Conservation (phyloP, 495 filamentous ascomycete genomes). For the Penicillium malachiteum region DNA sequence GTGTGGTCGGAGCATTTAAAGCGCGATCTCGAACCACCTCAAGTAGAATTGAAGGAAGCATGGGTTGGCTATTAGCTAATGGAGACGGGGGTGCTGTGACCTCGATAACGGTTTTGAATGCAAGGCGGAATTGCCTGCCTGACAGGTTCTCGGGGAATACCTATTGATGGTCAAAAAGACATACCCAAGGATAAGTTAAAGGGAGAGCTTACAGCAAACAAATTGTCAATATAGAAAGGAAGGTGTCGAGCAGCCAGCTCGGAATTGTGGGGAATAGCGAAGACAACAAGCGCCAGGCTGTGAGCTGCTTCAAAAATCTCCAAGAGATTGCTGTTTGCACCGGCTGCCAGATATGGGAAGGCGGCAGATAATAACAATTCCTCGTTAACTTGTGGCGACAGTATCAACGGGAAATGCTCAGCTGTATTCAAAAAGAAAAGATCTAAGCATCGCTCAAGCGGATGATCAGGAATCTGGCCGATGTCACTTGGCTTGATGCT, state of each 20-base stretch:
- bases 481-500: slow-evolving; percentile 57
- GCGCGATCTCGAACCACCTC: slow-evolving; percentile 77
- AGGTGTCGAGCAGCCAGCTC: slow-evolving; percentile 68
- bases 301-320: slow-evolving; percentile 93
- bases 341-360: slow-evolving; percentile 71
- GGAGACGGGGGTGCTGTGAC: slow-evolving; percentile 81
- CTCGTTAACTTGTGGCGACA: slow-evolving; percentile 66
- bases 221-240: slow-evolving; percentile 81
- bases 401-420: slow-evolving; percentile 77
- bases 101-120: slow-evolving; percentile 85
- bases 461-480: slow-evolving; percentile 67
- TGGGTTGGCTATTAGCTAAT: slow-evolving; percentile 66
- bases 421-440: slow-evolving; percentile 89
- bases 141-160: slow-evolving; percentile 83
- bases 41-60: slow-evolving; percentile 74
- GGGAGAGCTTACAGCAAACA: slow-evolving; percentile 61
- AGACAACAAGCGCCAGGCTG: slow-evolving; percentile 75
- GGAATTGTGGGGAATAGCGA: slow-evolving; percentile 76
- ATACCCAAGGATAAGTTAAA: neutral
- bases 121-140: slow-evolving; percentile 85
- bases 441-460: slow-evolving; percentile 75
- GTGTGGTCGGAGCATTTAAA: slow-evolving; percentile 49
- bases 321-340: slow-evolving; percentile 58
- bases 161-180: slow-evolving; percentile 24
- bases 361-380: slow-evolving; percentile 72